Conservation (phyloP, 176 grass and related monocot species). For the Rhynchospora tenuis region DNA sequence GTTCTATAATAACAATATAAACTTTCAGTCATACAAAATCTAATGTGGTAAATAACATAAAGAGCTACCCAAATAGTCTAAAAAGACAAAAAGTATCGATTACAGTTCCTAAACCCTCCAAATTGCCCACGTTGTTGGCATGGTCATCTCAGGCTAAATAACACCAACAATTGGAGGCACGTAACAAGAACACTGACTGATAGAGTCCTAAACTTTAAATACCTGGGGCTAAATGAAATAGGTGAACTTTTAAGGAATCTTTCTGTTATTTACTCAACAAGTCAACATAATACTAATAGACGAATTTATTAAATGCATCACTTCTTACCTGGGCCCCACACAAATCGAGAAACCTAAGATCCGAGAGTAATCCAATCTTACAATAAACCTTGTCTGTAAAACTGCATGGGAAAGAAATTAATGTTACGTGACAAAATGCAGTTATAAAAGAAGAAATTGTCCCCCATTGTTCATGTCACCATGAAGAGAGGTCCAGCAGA, state of each 20-base stretch:
- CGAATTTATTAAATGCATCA: neutral
- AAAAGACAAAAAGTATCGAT: slow-evolving; percentile 19
- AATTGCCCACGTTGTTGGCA: neutral
- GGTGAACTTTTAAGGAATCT: neutral
- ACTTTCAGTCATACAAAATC: neutral
- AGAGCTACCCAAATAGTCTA: neutral
- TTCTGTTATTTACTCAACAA: neutral
- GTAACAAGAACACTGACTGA: neutral
- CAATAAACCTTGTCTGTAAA: slow-evolving; percentile 73
- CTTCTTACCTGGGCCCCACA: slow-evolving; percentile 80
- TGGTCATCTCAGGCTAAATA: neutral
- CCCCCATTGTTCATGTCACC: neutral
- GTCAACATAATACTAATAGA: neutral
- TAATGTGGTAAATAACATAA: neutral
- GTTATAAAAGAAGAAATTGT: neutral
- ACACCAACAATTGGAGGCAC: neutral
- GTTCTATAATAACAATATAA: slow-evolving; percentile 47
- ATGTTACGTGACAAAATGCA: slow-evolving; percentile 28
- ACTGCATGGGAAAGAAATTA: slow-evolving; percentile 41
- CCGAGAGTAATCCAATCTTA: slow-evolving; percentile 56
- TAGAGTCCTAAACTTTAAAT: neutral
- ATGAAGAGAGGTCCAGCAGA: neutral
- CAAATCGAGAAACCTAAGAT: slow-evolving; percentile 81
- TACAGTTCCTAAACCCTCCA: neutral
- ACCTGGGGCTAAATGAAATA: neutral